phyloP scores from a whole-genome alignment of 2,329 filamentous ascomycete genomes.

The Pezicula rhizophila region DNA sequence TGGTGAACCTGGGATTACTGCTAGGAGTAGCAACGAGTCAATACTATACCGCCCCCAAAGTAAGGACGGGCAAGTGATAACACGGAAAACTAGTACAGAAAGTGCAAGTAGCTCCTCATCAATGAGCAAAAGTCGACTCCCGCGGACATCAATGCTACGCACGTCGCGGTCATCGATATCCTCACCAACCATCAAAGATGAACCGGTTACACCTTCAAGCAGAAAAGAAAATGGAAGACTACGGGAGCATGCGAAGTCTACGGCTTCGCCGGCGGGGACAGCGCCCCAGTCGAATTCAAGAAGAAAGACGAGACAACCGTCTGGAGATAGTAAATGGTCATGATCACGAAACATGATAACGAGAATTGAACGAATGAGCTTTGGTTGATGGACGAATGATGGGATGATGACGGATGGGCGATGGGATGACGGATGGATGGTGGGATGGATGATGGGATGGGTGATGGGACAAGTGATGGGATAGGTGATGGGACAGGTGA shows the following conservation, averaged over 20 bases:
- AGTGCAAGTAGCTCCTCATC: constrained; percentile 12
- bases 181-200: constrained; percentile 15
- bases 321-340: constrained; percentile 29
- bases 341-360: constrained; percentile 9
- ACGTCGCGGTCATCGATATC: constrained; percentile 24
- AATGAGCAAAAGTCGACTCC: constrained; percentile 24
- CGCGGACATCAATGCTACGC: constrained; percentile 25
- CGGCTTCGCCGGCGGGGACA: constrained; percentile 12
- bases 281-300: constrained; percentile 23
- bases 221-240: constrained; percentile 15
- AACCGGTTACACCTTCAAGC: background rate
- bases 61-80: constrained; percentile 19
- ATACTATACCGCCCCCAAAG: constrained; percentile 24
- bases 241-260: constrained; percentile 15
- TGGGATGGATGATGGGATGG: too few relatives aligned
- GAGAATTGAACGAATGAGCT: background rate
- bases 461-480: too few relatives aligned
- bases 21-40: constrained; percentile 35
- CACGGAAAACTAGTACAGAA: constrained; percentile 23
- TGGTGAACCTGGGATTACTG: constrained; percentile 27
- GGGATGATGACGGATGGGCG: too few relatives aligned
- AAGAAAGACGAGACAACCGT: constrained; percentile 22
- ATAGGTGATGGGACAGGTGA: too few relatives aligned
- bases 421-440: too few relatives aligned
- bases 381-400: background rate